A percentile compares a stretch with the other conserved stretches of the same genome.
These are phyloP conservation scores for Macrophomina phaseolina DNA, from an alignment of 2,329 filamentous ascomycete species.

Conservation along the genomic window DNA sequence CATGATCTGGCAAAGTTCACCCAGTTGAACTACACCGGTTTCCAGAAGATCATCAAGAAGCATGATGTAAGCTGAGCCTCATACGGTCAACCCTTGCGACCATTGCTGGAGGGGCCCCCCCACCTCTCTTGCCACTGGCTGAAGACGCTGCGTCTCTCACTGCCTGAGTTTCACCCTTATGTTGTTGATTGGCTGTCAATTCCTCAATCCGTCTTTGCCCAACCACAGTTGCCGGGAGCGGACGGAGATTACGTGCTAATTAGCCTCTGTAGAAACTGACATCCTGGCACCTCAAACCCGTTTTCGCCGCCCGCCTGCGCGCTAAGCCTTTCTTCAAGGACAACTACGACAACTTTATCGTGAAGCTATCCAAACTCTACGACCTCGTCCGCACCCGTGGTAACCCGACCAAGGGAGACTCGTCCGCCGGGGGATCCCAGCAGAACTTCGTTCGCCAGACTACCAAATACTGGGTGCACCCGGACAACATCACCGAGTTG, in stretches of 20 bases:
- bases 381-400: slow-evolving; percentile 92
- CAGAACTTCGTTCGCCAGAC: slow-evolving; percentile 97
- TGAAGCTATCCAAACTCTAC: slow-evolving; percentile 93
- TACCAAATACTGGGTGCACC: slow-evolving; percentile 99
- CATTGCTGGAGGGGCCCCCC: neutral
- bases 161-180: neutral
- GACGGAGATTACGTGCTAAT: neutral
- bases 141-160: neutral
- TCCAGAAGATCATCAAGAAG: slow-evolving; percentile 99
- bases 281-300: slow-evolving; percentile 87
- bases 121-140: slow-evolving; percentile 14
- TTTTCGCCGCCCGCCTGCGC: slow-evolving; percentile 94
- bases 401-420: slow-evolving; percentile 90
- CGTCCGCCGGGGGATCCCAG: slow-evolving; percentile 86
- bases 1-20: slow-evolving; percentile 98
- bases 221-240: neutral
- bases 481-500: slow-evolving; percentile 96
- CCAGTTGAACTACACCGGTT: slow-evolving; percentile 97
- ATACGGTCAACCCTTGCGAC: neutral
- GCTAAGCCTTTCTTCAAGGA: slow-evolving; percentile 99
- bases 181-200: slow-evolving; percentile 5
- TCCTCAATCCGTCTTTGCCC: neutral
- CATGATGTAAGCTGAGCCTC: slow-evolving; percentile 73
- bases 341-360: slow-evolving; percentile 95
- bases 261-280: slow-evolving; percentile 77